Conservation (phyloP, 768 basidiomycete genomes). For the Paxillus involutus region DNA sequence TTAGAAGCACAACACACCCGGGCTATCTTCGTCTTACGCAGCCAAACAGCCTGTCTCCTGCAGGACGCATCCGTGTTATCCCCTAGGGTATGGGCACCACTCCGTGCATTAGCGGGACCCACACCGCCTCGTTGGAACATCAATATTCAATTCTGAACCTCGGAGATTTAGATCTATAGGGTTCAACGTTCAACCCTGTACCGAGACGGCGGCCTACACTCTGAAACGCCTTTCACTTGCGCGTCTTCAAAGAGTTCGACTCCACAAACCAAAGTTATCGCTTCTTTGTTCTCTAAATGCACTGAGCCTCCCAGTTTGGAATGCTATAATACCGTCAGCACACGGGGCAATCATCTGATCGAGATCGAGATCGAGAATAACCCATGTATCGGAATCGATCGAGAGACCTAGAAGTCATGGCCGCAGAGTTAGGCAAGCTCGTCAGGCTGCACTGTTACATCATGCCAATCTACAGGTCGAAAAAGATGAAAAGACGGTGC, state of each 20-base stretch:
- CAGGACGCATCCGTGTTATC: neutral
- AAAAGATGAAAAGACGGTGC: too few relatives aligned
- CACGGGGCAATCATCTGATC: neutral
- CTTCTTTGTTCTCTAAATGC: conserved; percentile 29
- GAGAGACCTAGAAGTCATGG: conserved; percentile 36
- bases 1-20: neutral
- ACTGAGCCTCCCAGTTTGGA: conserved; percentile 35
- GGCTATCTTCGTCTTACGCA: neutral
- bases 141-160: neutral
- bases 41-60: neutral
- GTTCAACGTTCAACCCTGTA: conserved; percentile 9
- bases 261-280: conserved; percentile 30
- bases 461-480: too few relatives aligned
- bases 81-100: neutral
- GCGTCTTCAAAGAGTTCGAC: conserved; percentile 16
- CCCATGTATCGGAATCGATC: too few relatives aligned
- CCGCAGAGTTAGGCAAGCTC: conserved; percentile 32
- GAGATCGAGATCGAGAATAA: neutral
- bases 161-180: neutral
- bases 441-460: neutral
- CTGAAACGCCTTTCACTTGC: conserved; percentile 29
- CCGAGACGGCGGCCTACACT: conserved; percentile 28
- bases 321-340: conserved; percentile 24
- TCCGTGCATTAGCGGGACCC: neutral
- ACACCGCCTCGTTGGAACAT: neutral